Evolutionary conservation across 2,329 filamentous ascomycete species (phyloP), one percentile per base, ranked within the genome.

Genomic region (Metarhizium anisopliae): DNA sequence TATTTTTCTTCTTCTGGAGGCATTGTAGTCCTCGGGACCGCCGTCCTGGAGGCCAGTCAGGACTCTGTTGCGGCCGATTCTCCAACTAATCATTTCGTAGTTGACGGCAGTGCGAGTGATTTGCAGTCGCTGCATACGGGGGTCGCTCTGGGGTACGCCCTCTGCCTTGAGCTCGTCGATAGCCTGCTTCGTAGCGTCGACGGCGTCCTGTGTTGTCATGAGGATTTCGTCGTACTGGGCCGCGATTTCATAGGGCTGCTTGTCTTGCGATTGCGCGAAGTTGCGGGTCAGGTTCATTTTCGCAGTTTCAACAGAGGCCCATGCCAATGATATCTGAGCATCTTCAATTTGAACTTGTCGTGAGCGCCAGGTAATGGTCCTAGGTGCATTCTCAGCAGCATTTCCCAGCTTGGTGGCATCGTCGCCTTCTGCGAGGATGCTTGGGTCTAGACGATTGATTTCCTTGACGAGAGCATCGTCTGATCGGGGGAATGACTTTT

Each of bases 81-180:
- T 83, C 92, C 92, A 97, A 66, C 90, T 92, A 56, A 99, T 87
- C 71, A 96, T 84, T 61, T 90, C 89, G 69, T 95, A 97, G 70
- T 94, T 95, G 56, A 97, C 90, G 1, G 93, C 91, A 0, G 95
- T 95, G 59, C 89, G 87, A 3, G 92, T 95, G 57, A 99, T 87
- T 62, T 96, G 92, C 50, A 99, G 76, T 63, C 91, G 86, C 72
- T 99, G 94, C 85, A 99, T 91, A 56, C 90, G 84, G 40, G 83
- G 74, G 66, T 99, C 93, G 56, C 90, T 85, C 68, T 90, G 89
- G 25, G 89, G 82, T 14, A 96, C 83, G 1, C 90, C 89, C 68
- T 99, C 94, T 58, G 82, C 85, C 52, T 83, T 82, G 56, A 96
- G 77, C 69, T 97, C 94, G 61, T 97, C 93, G 58, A 96, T 95